Evolutionary conservation across 495 filamentous ascomycete species (phyloP).

Genomic region (Penicillium simplicissimum): DNA sequence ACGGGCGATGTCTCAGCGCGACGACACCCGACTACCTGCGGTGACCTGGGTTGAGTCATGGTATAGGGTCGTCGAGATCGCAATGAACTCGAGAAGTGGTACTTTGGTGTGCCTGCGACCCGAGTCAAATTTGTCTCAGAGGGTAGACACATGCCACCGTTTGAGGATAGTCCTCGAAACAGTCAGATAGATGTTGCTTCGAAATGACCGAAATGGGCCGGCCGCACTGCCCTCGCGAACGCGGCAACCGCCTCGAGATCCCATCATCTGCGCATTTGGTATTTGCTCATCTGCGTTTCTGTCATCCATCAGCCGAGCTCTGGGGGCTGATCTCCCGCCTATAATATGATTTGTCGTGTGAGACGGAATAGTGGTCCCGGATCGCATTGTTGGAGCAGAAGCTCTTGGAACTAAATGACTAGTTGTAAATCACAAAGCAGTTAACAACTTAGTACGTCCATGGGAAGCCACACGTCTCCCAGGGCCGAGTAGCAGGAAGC

Average conservation of each 20-base stretch:
- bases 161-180: neutral
- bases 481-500: slow-evolving; percentile 11
- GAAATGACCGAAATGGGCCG: neutral
- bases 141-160: neutral
- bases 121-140: neutral
- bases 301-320: neutral
- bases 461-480: neutral
- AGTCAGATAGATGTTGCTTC: neutral
- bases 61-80: neutral
- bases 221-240: neutral
- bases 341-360: slow-evolving; percentile 7
- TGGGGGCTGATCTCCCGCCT: neutral
- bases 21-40: neutral
- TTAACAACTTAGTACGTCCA: neutral
- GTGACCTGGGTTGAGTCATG: neutral
- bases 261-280: slow-evolving; percentile 3
- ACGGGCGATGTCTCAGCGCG: neutral
- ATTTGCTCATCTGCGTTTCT: neutral
- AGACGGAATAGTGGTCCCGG: neutral
- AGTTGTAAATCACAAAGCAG: neutral
- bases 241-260: neutral
- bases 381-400: neutral
- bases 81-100: neutral
- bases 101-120: neutral
- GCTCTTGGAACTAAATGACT: neutral